Evolutionary conservation across 768 basidiomycete species (phyloP).

Genomic region (Podaxis rugospora): DNA sequence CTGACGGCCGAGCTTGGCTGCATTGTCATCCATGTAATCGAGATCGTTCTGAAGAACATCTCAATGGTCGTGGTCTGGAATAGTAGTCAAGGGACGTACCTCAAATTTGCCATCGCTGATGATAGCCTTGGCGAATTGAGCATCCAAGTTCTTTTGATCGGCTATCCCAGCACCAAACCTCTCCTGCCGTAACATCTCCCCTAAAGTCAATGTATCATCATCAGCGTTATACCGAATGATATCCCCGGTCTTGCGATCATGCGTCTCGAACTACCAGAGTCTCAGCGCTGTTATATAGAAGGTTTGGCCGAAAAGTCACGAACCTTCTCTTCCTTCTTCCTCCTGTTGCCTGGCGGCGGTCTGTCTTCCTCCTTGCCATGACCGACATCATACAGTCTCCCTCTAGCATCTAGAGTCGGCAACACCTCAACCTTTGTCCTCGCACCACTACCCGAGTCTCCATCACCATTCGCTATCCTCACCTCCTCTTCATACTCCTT

Average conservation of each 20-base stretch:
- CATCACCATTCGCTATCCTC: conserved; percentile 41
- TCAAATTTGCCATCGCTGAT: conserved; percentile 86
- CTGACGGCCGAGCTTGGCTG: conserved; percentile 84
- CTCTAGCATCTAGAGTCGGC: conserved; percentile 82
- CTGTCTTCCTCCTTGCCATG: conserved; percentile 59
- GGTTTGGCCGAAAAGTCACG: conserved; percentile 18
- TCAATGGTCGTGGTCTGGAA: neutral
- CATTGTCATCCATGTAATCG: conserved; percentile 97
- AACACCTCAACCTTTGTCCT: conserved; percentile 74
- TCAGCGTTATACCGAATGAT: conserved; percentile 86
- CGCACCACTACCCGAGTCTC: conserved; percentile 35
- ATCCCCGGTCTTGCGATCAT: conserved; percentile 87
- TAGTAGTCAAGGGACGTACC: conserved; percentile 33
- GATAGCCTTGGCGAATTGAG: conserved; percentile 83
- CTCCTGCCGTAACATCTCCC: conserved; percentile 92
- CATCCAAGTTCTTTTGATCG: conserved; percentile 90
- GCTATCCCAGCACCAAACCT: conserved; percentile 82
- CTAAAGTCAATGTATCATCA: conserved; percentile 81
- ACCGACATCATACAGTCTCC: conserved; percentile 89
- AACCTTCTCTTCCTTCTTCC: conserved; percentile 75
- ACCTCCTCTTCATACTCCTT: conserved; percentile 78
- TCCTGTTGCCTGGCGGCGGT: conserved; percentile 58
- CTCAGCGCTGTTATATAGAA: conserved; percentile 1
- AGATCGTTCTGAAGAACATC: conserved; percentile 58
- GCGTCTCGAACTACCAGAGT: conserved; percentile 68